A percentile compares a stretch with the other conserved stretches of the same genome.
Conservation (phyloP, 2,329 filamentous ascomycete species). For the Neonectria coccinea region DNA sequence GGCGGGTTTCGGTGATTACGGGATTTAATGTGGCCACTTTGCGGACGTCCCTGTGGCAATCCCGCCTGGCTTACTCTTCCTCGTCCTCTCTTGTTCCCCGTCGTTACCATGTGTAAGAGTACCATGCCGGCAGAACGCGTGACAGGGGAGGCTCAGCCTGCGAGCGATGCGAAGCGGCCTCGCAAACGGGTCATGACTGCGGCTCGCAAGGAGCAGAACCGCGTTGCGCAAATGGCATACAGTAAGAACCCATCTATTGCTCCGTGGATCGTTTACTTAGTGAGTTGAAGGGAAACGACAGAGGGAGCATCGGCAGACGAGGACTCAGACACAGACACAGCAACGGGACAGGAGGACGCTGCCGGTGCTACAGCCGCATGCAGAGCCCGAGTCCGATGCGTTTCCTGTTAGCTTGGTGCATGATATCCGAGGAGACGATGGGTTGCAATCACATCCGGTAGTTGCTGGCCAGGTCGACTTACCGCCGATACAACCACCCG, state of each 20-base stretch:
- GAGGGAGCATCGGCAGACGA: conserved; percentile 20
- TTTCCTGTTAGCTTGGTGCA: background rate
- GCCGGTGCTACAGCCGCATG: background rate
- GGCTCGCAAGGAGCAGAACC: conserved; percentile 45
- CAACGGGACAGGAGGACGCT: background rate
- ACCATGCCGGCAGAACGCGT: background rate
- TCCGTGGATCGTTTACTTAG: background rate
- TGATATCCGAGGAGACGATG: too few species aligned
- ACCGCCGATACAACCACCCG: background rate
- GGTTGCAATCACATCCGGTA: rapidly evolving
- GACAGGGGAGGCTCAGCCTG: background rate
- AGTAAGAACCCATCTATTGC: conserved; percentile 25
- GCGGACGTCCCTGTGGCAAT: background rate
- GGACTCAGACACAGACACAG: background rate
- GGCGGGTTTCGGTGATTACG: conserved; percentile 1
- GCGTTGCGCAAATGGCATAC: conserved; percentile 40
- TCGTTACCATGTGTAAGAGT: too few species aligned
- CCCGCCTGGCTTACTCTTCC: background rate
- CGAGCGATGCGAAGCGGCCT: conserved; percentile 1
- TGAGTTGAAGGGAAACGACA: conserved; percentile 32
- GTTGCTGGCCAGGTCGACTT: background rate
- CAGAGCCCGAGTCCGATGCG: background rate
- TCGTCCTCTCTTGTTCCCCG: background rate
- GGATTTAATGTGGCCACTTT: conserved; percentile 1
- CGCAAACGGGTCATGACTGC: conserved; percentile 34